Conservation (phyloP, 2,329 filamentous ascomycete genomes). For the Cytospora chrysosperma region DNA sequence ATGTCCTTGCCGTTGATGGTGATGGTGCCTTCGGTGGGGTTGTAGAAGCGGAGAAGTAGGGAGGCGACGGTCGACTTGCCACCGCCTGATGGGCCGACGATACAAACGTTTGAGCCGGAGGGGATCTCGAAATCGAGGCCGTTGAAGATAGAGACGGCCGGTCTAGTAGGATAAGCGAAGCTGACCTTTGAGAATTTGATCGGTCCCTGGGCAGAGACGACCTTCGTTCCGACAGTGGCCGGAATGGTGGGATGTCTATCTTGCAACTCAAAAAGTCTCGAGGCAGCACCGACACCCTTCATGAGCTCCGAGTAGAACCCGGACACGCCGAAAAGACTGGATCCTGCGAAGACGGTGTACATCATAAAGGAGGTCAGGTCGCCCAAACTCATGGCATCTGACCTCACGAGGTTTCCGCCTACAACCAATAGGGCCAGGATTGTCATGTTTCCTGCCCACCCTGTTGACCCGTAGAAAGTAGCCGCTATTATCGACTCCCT, state of each 20-base stretch:
- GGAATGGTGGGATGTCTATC: constrained; percentile 84
- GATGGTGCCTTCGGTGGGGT: constrained; percentile 73
- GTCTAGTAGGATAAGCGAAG: constrained; percentile 92
- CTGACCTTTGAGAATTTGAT: constrained; percentile 84
- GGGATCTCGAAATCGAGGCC: constrained; percentile 87
- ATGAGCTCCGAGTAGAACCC: constrained; percentile 98
- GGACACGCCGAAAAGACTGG: constrained; percentile 88
- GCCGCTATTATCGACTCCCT: constrained; percentile 85
- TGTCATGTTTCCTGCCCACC: constrained; percentile 94
- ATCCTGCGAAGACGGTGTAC: constrained; percentile 87
- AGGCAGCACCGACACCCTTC: constrained; percentile 98
- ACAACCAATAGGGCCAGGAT: constrained; percentile 87
- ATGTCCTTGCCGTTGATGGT: constrained; percentile 84
- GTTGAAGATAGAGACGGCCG: constrained; percentile 88
- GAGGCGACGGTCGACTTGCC: constrained; percentile 95
- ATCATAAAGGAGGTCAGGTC: constrained; percentile 96
- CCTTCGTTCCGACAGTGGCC: constrained; percentile 77
- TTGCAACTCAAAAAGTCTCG: constrained; percentile 90
- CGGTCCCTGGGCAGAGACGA: constrained; percentile 79
- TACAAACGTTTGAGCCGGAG: constrained; percentile 89
- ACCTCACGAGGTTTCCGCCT: constrained; percentile 85
- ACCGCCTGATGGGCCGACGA: constrained; percentile 93
- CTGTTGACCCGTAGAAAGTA: constrained; percentile 83
- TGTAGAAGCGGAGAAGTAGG: constrained; percentile 89
- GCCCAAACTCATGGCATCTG: constrained; percentile 82